These are phyloP conservation scores for Stagonosporopsis rhizophila DNA, from an alignment of 2,329 filamentous ascomycete genomes.

Conservation along the genomic window DNA sequence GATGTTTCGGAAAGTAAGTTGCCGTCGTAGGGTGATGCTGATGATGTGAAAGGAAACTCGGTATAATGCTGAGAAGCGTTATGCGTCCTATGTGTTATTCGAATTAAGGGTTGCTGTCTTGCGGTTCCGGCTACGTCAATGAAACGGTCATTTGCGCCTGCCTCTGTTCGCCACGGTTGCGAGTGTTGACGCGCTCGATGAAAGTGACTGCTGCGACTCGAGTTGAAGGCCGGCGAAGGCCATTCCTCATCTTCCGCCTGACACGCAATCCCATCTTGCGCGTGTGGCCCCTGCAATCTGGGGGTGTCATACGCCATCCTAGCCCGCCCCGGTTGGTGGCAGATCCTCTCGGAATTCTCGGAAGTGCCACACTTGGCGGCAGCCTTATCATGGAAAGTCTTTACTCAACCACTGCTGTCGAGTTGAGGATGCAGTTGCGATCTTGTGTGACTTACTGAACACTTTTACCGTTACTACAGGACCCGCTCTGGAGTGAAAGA, in stretches of 20 bases:
- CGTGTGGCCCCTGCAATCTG: slow-evolving; percentile 15
- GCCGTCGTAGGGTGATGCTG: slow-evolving; percentile 1
- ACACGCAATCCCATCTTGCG: slow-evolving; percentile 8
- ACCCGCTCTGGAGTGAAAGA: not conserved
- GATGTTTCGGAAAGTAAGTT: no score
- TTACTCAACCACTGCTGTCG: not conserved
- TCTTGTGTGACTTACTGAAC: not conserved
- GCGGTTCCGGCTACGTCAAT: slow-evolving; percentile 1
- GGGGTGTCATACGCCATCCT: slow-evolving; percentile 7
- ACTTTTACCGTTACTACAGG: not conserved
- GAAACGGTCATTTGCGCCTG: slow-evolving; percentile 3
- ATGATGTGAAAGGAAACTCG: not conserved
- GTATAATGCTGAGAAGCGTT: not conserved
- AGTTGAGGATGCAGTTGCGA: not conserved
- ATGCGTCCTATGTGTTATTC: not conserved
- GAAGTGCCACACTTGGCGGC: slow-evolving; percentile 13
- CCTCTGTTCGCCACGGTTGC: not conserved
- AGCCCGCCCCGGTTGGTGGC: slow-evolving; percentile 15
- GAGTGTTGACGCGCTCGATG: slow-evolving; percentile 1
- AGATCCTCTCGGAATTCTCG: slow-evolving; percentile 15
- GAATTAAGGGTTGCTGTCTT: slow-evolving; percentile 8
- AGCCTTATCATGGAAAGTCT: slow-evolving; percentile 1
- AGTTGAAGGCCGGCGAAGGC: slow-evolving; percentile 1
- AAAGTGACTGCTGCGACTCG: not conserved
- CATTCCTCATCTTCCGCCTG: slow-evolving; percentile 7